Evolutionary conservation across 1,284 basidiomycete genomes (phyloP).

Genomic region (Apiotrichum laibachii): DNA sequence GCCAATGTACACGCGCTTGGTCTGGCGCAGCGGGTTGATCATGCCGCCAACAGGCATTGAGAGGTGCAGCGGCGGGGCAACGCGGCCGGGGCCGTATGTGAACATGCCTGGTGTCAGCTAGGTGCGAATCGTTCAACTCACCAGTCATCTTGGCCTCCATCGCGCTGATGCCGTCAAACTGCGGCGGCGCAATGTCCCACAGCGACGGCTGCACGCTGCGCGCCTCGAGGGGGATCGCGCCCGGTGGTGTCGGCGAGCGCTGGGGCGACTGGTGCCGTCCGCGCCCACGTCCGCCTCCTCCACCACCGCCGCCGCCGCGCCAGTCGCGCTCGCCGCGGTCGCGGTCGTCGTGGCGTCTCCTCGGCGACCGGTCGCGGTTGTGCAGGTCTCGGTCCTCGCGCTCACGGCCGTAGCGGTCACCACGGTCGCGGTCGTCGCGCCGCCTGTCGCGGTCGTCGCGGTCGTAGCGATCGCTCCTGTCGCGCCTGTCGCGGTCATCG

Average conservation of each 20-base stretch:
- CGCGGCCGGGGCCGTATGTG: conserved; percentile 45
- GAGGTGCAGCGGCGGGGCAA: conserved; percentile 45
- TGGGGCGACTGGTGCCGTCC: conserved; percentile 59
- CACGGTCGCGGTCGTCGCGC: conserved; percentile 8
- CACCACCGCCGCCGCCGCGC: conserved; percentile 36
- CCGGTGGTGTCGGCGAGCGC: conserved; percentile 86
- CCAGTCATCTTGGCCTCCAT: conserved; percentile 96
- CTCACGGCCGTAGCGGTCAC: conserved; percentile 15
- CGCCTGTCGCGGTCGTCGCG: conserved; percentile 15
- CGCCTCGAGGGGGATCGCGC: conserved; percentile 76
- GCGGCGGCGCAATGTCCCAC: conserved; percentile 94
- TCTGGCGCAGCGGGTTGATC: conserved; percentile 83
- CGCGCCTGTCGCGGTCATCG: conserved; percentile 11
- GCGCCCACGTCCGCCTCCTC: conserved; percentile 52
- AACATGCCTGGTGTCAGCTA: conserved; percentile 40
- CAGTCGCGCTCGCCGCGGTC: conserved; percentile 19
- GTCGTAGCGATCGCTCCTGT: conserved; percentile 16
- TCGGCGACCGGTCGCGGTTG: conserved; percentile 14
- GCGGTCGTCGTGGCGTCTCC: conserved; percentile 18
- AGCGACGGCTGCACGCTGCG: conserved; percentile 81
- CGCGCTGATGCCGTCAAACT: conserved; percentile 90
- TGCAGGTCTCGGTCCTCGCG: conserved; percentile 17
- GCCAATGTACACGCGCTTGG: conserved; percentile 90
- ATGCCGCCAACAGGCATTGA: conserved; percentile 55
- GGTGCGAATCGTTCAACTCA: conserved; percentile 46